Base-by-base conservation (phyloP, 495 filamentous ascomycete genomes). In the Penicillium herquei region DNA sequence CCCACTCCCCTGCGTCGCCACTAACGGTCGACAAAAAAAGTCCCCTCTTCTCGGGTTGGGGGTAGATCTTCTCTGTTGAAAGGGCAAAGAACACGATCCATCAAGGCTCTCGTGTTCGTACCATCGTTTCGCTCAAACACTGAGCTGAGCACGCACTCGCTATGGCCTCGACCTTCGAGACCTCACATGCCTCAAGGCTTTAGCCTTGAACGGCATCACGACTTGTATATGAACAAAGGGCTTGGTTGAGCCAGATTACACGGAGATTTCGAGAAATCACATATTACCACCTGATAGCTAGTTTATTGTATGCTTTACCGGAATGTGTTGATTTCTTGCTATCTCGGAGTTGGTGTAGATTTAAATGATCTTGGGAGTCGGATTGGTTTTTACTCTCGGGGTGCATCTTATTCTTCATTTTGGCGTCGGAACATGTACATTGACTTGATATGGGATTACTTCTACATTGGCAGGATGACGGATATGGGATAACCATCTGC, bases 361-460 rank as follows among this genome's bases (percentile, higher is more conserved):
- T 31, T 35, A 39, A 51, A 54, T 21, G 42, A 39, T 51, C 31
- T 51, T 10, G 26, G 30, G 17, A 40, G 51, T 10, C 46, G 37
- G 16, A 31, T 41, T 21, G 9, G 14, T 7, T 14, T 34, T 26
- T 51, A 31, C 45, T 52, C 49, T 52, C 35, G 33, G 40, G 46
- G 46, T 56, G 47, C 53, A 58, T 58, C 31, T 51, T 43, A 47
- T 56, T 31, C 52, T 50, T 26, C 21, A 26, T 44, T 55, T 55
- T 57, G 57, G 64, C 50, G 55, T 59, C 52, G 30, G 61, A 51
- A 49, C 26, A 55, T 57, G 56, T 67, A 61, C 41, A 64, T 58
- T 57, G 54, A 35, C 52, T 44, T 61, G 31, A 60, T 54, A 52
- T 46, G 40, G 57, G 54, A 26, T 53, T 40, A 50, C 44, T 57